phyloP scores from a whole-genome alignment of 495 filamentous ascomycete genomes.

The Hypoxylon rickii region DNA sequence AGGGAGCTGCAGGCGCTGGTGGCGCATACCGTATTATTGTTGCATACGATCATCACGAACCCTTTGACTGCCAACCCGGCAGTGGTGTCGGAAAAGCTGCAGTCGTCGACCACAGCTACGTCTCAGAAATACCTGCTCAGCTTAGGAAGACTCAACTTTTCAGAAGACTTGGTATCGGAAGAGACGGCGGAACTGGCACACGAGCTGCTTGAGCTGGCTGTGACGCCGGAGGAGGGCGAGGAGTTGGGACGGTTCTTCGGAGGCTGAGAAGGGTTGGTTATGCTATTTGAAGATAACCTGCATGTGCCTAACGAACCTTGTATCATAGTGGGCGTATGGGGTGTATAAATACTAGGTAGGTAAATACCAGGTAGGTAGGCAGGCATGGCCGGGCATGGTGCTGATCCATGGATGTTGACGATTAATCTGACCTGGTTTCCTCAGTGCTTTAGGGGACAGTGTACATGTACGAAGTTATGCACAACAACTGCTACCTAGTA shows the following conservation, averaged over 20 bases:
- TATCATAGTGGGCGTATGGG: no score
- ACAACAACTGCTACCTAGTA: no score
- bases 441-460: no score
- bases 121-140: slow-evolving; percentile 50
- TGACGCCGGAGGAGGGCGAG: slow-evolving; percentile 51
- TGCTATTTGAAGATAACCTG: slow-evolving; percentile 4
- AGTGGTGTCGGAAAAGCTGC: slow-evolving; percentile 46
- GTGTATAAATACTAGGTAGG: no score
- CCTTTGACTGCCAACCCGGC: slow-evolving; percentile 38
- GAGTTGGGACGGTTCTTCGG: slow-evolving; percentile 48
- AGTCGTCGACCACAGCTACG: slow-evolving; percentile 38
- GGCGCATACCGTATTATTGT: slow-evolving; percentile 37
- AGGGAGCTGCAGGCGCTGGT: slow-evolving; percentile 33
- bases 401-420: no score
- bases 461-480: no score
- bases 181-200: slow-evolving; percentile 53
- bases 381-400: no score
- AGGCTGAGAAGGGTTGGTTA: slow-evolving; percentile 21
- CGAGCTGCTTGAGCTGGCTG: slow-evolving; percentile 51
- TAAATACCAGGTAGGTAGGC: no score
- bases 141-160: slow-evolving; percentile 51
- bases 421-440: no score
- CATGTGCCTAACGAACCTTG: background rate
- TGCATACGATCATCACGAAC: slow-evolving; percentile 51
- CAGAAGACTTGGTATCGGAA: slow-evolving; percentile 52